These are phyloP conservation scores for Aspergillus chevalieri DNA, from an alignment of 2,329 filamentous ascomycete genomes.

Conservation along the genomic window DNA sequence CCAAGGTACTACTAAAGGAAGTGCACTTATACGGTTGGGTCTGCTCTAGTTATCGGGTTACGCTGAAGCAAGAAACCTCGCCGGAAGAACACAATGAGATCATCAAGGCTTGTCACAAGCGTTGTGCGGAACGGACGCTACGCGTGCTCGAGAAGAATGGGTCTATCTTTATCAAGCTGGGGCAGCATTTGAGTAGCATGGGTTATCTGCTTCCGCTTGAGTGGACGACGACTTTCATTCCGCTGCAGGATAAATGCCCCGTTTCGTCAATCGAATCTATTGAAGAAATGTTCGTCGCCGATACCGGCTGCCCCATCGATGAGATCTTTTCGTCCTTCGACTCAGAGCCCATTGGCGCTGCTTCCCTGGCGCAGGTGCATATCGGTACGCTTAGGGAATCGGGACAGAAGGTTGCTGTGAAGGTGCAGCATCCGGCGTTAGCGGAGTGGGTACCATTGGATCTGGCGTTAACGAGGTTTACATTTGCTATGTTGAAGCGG, in stretches of 20 bases:
- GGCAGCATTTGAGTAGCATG: conserved; percentile 93
- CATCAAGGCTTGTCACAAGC: conserved; percentile 78
- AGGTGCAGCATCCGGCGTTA: conserved; percentile 86
- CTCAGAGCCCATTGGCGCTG: conserved; percentile 74
- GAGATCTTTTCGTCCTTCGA: conserved; percentile 86
- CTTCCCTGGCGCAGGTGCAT: conserved; percentile 91
- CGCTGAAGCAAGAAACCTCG: conserved; percentile 65
- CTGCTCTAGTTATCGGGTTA: conserved; percentile 69
- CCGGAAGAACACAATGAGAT: conserved; percentile 59
- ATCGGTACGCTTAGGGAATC: conserved; percentile 74
- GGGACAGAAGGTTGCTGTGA: conserved; percentile 85
- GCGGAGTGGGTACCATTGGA: conserved; percentile 89
- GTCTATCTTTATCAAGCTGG: conserved; percentile 96
- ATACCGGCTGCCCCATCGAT: conserved; percentile 71
- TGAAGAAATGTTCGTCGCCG: conserved; percentile 73
- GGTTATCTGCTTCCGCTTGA: conserved; percentile 86
- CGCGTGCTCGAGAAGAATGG: conserved; percentile 89
- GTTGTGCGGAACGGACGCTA: conserved; percentile 84
- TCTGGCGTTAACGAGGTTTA: conserved; percentile 76
- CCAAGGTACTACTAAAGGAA: neutral
- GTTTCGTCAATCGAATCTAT: conserved; percentile 85
- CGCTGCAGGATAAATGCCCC: conserved; percentile 90
- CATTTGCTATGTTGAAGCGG: conserved; percentile 79
- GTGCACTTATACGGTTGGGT: conserved; percentile 4
- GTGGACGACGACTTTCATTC: conserved; percentile 94